These are phyloP conservation scores for Quercus ilex DNA, from an alignment of 306 rosid genomes.

Conservation along the genomic window DNA sequence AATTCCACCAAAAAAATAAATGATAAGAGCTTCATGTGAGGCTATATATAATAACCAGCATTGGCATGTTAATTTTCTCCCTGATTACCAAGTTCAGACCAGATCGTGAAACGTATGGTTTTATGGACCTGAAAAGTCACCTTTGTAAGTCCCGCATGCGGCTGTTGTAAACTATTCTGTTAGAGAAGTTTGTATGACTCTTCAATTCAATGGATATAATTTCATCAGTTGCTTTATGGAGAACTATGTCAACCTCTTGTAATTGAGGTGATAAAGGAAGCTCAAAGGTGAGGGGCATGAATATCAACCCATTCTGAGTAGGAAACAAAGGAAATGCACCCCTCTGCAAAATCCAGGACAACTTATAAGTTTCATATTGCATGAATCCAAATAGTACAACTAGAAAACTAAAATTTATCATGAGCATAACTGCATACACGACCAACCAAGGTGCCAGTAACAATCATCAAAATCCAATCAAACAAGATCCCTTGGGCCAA, in stretches of 20 bases:
- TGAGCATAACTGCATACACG: no score
- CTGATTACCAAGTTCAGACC: not conserved
- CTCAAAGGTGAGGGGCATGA: conserved; percentile 64
- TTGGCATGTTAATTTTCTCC: not conserved
- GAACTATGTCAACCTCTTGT: conserved; percentile 67
- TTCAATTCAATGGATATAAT: conserved; percentile 59
- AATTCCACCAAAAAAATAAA: not conserved
- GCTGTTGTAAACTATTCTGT: conserved; percentile 43
- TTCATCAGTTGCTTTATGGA: conserved; percentile 92
- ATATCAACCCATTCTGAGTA: conserved; percentile 70
- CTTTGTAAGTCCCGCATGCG: conserved; percentile 67
- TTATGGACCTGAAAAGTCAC: conserved; percentile 17
- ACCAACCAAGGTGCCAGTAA: no score
- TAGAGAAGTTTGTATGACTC: conserved; percentile 13
- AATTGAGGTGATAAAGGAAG: conserved; percentile 71
- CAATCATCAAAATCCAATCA: no score
- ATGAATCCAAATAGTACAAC: no score
- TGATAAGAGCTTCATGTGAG: not conserved
- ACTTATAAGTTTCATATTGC: not conserved
- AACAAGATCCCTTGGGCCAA: no score
- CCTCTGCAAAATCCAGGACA: conserved; percentile 44
- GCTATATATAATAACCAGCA: not conserved
- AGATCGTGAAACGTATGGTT: not conserved
- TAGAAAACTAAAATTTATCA: no score
- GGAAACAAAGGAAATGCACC: conserved; percentile 91